phyloP scores from a whole-genome alignment of 306 rosid species.

The Malus asiatica region DNA sequence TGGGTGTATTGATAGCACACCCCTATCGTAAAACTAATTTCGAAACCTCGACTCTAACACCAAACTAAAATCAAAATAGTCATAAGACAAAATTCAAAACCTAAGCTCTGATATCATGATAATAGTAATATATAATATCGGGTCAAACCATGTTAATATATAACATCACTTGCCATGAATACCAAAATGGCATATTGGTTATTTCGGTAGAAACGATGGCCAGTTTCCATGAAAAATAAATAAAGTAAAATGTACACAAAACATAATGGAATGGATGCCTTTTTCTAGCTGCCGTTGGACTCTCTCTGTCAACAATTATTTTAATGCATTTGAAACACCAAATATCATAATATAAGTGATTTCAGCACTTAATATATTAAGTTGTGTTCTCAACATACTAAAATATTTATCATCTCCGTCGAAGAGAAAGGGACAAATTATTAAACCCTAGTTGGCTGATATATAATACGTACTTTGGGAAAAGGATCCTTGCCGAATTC shows the following conservation, averaged over 20 bases:
- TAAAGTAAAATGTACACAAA: neutral
- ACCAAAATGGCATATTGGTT: slow-evolving; percentile 1
- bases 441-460: neutral
- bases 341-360: no score
- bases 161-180: neutral
- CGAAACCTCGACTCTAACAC: no score
- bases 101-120: no score
- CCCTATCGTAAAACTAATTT: no score
- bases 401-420: rapidly evolving
- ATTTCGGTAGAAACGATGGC: neutral
- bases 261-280: neutral
- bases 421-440: neutral
- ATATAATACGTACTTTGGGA: no score
- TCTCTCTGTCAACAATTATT: neutral
- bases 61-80: no score
- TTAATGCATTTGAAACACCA: rapidly evolving
- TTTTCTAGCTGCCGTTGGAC: neutral
- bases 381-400: no score
- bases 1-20: rapidly evolving
- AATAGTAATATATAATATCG: no score
- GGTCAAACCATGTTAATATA: no score
- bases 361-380: no score
- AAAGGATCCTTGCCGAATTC: no score
- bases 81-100: no score
- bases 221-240: neutral